Evolutionary conservation across 2,329 filamentous ascomycete genomes (phyloP).

Genomic region (Fusarium sp.): DNA sequence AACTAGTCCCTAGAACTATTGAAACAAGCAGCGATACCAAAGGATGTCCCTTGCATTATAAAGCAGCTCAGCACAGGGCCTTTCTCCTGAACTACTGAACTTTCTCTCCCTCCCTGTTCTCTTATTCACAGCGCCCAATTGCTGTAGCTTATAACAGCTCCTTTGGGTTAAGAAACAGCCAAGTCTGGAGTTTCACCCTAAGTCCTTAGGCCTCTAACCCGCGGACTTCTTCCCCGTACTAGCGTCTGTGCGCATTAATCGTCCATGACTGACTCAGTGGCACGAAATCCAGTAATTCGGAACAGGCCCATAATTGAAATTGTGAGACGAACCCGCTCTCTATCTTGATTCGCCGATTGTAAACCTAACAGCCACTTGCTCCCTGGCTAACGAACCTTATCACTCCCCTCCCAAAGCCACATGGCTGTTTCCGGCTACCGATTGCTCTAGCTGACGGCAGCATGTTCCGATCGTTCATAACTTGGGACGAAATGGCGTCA

Average conservation of each 20-base stretch:
- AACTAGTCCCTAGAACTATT: neutral
- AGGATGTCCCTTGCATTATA: neutral
- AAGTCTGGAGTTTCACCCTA: neutral
- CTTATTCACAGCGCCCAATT: too few species aligned
- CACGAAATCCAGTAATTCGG: neutral
- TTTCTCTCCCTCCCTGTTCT: neutral
- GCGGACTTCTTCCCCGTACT: neutral
- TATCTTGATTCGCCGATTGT: neutral
- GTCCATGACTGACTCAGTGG: neutral
- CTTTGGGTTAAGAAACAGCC: neutral
- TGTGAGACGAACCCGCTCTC: neutral
- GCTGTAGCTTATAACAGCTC: neutral
- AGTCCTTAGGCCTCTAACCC: neutral
- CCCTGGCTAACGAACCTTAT: neutral
- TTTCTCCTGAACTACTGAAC: neutral
- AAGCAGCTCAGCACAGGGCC: neutral
- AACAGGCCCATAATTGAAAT: neutral
- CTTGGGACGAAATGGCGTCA: neutral
- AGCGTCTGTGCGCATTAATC: neutral
- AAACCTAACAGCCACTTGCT: neutral
- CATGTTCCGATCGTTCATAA: neutral
- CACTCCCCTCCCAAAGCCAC: neutral
- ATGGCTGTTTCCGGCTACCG: neutral
- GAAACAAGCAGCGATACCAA: neutral
- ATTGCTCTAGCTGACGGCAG: neutral